These are phyloP conservation scores for Rutstroemia sp. DNA, from an alignment of 2,329 filamentous ascomycete species.

Conservation along the genomic window DNA sequence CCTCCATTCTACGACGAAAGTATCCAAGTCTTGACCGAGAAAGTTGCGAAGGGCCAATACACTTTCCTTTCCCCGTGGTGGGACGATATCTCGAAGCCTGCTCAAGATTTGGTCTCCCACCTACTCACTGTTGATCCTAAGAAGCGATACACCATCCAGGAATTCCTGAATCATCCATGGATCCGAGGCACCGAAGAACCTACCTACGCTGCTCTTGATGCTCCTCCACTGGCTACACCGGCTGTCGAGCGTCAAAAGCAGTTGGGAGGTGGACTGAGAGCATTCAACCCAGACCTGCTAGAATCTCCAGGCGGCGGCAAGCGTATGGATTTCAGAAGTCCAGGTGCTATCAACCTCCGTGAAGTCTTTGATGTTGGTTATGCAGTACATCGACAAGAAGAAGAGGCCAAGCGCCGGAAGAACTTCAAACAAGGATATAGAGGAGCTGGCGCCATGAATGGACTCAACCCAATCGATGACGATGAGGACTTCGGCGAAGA, in stretches of 20 bases:
- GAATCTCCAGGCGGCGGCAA: slow-evolving; percentile 55
- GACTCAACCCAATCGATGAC: slow-evolving; percentile 56
- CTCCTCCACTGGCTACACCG: slow-evolving; percentile 65
- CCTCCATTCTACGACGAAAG: slow-evolving; percentile 98
- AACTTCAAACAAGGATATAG: slow-evolving; percentile 67
- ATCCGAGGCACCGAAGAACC: slow-evolving; percentile 64
- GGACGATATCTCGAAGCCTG: slow-evolving; percentile 95
- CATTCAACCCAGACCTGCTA: slow-evolving; percentile 49
- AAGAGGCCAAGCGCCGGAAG: slow-evolving; percentile 87
- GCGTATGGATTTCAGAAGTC: slow-evolving; percentile 87
- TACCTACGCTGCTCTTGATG: slow-evolving; percentile 59
- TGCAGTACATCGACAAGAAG: slow-evolving; percentile 91
- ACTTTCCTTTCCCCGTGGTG: slow-evolving; percentile 98
- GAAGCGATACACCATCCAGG: slow-evolving; percentile 85
- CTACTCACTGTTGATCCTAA: slow-evolving; percentile 91
- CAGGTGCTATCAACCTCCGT: slow-evolving; percentile 87
- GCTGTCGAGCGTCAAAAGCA: slow-evolving; percentile 35
- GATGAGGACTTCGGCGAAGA: slow-evolving; percentile 60
- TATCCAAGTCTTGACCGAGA: slow-evolving; percentile 93
- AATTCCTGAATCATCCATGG: slow-evolving; percentile 96
- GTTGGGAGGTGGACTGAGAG: slow-evolving; percentile 29
- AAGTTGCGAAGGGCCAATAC: slow-evolving; percentile 93
- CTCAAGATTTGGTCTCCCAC: slow-evolving; percentile 89
- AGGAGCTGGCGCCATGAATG: slow-evolving; percentile 55
- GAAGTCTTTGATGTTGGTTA: slow-evolving; percentile 99